Conservation (phyloP, 2,329 filamentous ascomycete genomes). For the Penicillium oxalicum region DNA sequence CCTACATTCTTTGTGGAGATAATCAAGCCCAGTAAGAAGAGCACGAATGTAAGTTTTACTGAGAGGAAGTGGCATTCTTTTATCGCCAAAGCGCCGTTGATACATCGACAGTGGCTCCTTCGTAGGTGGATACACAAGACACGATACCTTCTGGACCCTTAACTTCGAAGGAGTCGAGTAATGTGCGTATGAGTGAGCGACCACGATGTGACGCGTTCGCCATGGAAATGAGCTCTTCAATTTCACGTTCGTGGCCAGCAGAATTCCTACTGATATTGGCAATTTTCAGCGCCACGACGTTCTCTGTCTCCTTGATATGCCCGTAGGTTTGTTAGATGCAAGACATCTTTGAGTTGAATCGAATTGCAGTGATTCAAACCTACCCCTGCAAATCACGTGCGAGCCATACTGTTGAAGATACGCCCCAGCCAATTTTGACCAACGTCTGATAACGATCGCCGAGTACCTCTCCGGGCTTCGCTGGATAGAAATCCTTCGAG, state of each 20-base stretch:
- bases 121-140: constrained; percentile 37
- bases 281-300: constrained; percentile 26
- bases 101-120: constrained; percentile 36
- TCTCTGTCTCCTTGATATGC: constrained; percentile 22
- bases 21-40: constrained; percentile 40
- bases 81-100: constrained; percentile 25
- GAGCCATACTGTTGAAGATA: constrained; percentile 28
- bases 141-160: constrained; percentile 26
- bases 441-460: constrained; percentile 24
- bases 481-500: constrained; percentile 27
- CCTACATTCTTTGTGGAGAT: constrained; percentile 39
- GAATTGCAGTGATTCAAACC: constrained; percentile 13
- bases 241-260: constrained; percentile 25
- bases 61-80: constrained; percentile 29
- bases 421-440: constrained; percentile 28
- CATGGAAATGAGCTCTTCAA: constrained; percentile 30
- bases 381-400: constrained; percentile 27
- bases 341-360: constrained; percentile 10
- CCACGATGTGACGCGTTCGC: constrained; percentile 31
- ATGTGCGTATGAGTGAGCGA: constrained; percentile 29
- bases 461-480: constrained; percentile 26
- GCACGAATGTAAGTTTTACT: constrained; percentile 33
- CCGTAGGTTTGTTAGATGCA: constrained; percentile 23
- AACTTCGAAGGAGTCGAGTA: constrained; percentile 32
- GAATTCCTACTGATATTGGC: constrained; percentile 20